phyloP scores from a whole-genome alignment of 192 early-diverging fungal genomes.

The Martensiomyces pterosporus region DNA sequence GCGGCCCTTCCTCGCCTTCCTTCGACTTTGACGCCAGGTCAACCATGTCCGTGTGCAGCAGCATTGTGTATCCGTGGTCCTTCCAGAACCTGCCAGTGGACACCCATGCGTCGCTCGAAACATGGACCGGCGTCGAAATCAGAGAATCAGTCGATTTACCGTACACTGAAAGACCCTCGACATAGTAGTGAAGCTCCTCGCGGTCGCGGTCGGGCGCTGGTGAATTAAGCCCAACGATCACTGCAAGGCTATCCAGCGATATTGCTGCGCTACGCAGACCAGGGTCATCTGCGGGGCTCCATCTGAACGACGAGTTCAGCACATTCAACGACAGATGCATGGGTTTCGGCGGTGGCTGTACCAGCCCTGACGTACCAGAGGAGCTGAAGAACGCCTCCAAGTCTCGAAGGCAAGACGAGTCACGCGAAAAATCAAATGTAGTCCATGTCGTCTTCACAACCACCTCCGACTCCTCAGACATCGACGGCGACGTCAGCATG shows the following conservation, averaged over 20 bases:
- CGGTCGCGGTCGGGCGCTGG: slow-evolving; percentile 35
- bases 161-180: slow-evolving; percentile 42
- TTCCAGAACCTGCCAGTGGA: slow-evolving; percentile 49
- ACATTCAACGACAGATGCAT: slow-evolving; percentile 46
- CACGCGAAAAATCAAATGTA: slow-evolving; percentile 37
- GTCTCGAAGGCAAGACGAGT: slow-evolving; percentile 40
- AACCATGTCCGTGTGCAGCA: slow-evolving; percentile 49
- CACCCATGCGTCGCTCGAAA: slow-evolving; percentile 47
- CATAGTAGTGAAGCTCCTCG: slow-evolving; percentile 48
- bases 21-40: slow-evolving; percentile 33
- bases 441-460: slow-evolving; percentile 48
- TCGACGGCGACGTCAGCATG: slow-evolving; percentile 44
- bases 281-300: slow-evolving; percentile 24
- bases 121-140: slow-evolving; percentile 14
- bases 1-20: slow-evolving; percentile 39
- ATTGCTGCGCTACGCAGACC: slow-evolving; percentile 32
- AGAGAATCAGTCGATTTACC: slow-evolving; percentile 35
- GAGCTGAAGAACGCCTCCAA: slow-evolving; percentile 48
- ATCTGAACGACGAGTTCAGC: slow-evolving; percentile 44
- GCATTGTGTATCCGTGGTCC: slow-evolving; percentile 37
- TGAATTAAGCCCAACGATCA: slow-evolving; percentile 44
- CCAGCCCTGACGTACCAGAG: slow-evolving; percentile 42
- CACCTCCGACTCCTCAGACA: slow-evolving; percentile 41
- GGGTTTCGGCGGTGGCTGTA: slow-evolving; percentile 50
- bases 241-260: slow-evolving; percentile 43